phyloP scores from a whole-genome alignment of 1,284 basidiomycete species.

The Erythrobasidium hasegawianum region DNA sequence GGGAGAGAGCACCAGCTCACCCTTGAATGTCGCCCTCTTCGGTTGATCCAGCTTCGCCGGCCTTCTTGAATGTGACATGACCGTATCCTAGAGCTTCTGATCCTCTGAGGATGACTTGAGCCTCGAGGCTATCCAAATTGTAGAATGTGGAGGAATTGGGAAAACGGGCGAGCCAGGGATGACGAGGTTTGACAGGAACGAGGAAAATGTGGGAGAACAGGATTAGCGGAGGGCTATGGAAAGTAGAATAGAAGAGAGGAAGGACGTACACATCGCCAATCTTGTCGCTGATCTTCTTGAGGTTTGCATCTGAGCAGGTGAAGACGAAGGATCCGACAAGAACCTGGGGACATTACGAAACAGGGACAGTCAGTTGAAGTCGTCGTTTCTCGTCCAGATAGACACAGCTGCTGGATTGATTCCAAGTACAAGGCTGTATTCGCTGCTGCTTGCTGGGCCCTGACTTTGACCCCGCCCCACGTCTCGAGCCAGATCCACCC shows the following conservation, averaged over 20 bases:
- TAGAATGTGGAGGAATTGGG: background rate
- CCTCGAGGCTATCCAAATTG: slow-evolving; percentile 16
- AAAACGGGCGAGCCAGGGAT: slow-evolving; percentile 1
- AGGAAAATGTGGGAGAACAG: background rate
- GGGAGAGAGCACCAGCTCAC: background rate
- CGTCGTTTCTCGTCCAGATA: too few relatives aligned
- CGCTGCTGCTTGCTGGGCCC: too few relatives aligned
- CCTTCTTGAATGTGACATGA: slow-evolving; percentile 35
- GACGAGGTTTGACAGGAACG: background rate
- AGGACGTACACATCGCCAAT: slow-evolving; percentile 27
- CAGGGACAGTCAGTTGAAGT: background rate
- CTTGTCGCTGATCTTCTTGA: slow-evolving; percentile 25
- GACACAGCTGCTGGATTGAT: too few relatives aligned
- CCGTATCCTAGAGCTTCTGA: slow-evolving; percentile 39
- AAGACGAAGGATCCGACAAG: slow-evolving; percentile 25
- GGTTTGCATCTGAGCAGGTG: slow-evolving; percentile 6
- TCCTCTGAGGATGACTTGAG: slow-evolving; percentile 33
- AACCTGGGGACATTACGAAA: slow-evolving; percentile 3
- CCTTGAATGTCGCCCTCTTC: slow-evolving; percentile 16
- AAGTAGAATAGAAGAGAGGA: background rate
- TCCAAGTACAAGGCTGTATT: too few relatives aligned
- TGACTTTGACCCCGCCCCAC: too few relatives aligned
- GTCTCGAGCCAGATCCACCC: too few relatives aligned
- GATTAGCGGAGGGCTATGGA: background rate
- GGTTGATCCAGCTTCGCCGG: slow-evolving; percentile 30